phyloP scores from a whole-genome alignment of 2,329 filamentous ascomycete species.

The Berkeleyomyces rouxiae region DNA sequence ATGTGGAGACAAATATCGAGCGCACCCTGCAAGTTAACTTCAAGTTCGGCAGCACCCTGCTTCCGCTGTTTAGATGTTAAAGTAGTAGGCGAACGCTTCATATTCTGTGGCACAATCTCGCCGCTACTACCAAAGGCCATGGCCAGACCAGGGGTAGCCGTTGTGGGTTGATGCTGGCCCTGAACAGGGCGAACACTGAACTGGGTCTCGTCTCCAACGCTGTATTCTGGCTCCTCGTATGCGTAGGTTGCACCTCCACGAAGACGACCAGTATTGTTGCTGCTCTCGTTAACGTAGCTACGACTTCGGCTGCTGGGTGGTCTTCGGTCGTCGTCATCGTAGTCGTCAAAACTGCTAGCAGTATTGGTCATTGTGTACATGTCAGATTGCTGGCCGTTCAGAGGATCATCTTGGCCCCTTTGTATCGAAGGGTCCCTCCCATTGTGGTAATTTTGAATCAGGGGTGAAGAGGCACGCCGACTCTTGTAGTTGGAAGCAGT shows the following conservation, averaged over 20 bases:
- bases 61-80: slow-evolving; percentile 45
- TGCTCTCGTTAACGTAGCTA: slow-evolving; percentile 17
- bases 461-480: slow-evolving; percentile 1
- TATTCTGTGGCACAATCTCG: slow-evolving; percentile 21
- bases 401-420: not conserved
- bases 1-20: slow-evolving; percentile 80
- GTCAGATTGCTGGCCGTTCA: slow-evolving; percentile 2
- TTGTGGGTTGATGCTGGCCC: slow-evolving; percentile 12
- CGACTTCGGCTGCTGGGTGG: slow-evolving; percentile 19
- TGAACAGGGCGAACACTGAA: slow-evolving; percentile 31
- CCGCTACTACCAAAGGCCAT: not conserved
- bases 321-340: slow-evolving; percentile 12
- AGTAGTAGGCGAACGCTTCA: slow-evolving; percentile 55
- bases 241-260: slow-evolving; percentile 23
- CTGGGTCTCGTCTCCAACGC: slow-evolving; percentile 38
- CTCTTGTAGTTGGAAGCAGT: not conserved
- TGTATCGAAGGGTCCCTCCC: not conserved
- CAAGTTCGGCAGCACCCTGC: slow-evolving; percentile 31
- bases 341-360: slow-evolving; percentile 9
- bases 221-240: slow-evolving; percentile 30
- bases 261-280: slow-evolving; percentile 18
- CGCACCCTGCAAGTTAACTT: slow-evolving; percentile 65
- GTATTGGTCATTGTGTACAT: slow-evolving; percentile 12
- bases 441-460: slow-evolving; percentile 5
- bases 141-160: not conserved